Evolutionary conservation across 352 stramenopile genomes (phyloP).

Genomic region (Phytophthora aleatoria): DNA sequence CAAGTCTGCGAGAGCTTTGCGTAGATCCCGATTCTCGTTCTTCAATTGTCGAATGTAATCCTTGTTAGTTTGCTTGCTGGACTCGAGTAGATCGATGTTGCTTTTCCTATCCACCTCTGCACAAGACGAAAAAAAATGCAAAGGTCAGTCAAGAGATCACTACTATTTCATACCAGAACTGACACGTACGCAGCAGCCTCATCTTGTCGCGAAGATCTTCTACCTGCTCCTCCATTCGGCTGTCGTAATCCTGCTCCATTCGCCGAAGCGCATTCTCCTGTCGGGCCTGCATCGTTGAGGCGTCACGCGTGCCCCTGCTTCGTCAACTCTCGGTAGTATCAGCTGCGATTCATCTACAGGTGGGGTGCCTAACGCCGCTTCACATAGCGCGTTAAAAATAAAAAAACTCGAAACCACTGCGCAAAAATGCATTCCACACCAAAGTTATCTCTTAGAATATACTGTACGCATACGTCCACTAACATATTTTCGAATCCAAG

Average conservation of each 20-base stretch:
- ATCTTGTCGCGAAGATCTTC: slow-evolving; percentile 87
- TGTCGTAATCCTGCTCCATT: slow-evolving; percentile 84
- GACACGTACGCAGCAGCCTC: slow-evolving; percentile 72
- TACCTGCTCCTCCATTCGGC: slow-evolving; percentile 84
- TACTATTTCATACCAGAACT: background rate
- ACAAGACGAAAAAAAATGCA: slow-evolving; percentile 9
- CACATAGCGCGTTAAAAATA: slow-evolving; percentile 29
- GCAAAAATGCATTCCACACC: background rate
- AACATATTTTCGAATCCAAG: slow-evolving; percentile 11
- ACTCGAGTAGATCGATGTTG: slow-evolving; percentile 85
- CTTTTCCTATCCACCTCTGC: slow-evolving; percentile 87
- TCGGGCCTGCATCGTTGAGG: slow-evolving; percentile 32
- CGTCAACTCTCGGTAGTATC: slow-evolving; percentile 10
- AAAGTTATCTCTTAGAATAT: slow-evolving; percentile 20
- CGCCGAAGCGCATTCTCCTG: slow-evolving; percentile 77
- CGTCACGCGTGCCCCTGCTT: background rate
- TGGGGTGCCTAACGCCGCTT: slow-evolving; percentile 19
- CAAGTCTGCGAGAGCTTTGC: slow-evolving; percentile 84
- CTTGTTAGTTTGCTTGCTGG: slow-evolving; percentile 91
- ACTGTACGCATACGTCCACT: slow-evolving; percentile 23
- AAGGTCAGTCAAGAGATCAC: slow-evolving; percentile 4
- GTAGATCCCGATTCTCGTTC: slow-evolving; percentile 88
- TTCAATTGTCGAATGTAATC: slow-evolving; percentile 89
- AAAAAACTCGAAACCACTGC: slow-evolving; percentile 30
- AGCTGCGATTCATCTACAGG: slow-evolving; percentile 20